Evolutionary conservation across 495 filamentous ascomycete genomes (phyloP), one percentile per base, ranked within the genome.

Genomic region (Podospora tetraspora): DNA sequence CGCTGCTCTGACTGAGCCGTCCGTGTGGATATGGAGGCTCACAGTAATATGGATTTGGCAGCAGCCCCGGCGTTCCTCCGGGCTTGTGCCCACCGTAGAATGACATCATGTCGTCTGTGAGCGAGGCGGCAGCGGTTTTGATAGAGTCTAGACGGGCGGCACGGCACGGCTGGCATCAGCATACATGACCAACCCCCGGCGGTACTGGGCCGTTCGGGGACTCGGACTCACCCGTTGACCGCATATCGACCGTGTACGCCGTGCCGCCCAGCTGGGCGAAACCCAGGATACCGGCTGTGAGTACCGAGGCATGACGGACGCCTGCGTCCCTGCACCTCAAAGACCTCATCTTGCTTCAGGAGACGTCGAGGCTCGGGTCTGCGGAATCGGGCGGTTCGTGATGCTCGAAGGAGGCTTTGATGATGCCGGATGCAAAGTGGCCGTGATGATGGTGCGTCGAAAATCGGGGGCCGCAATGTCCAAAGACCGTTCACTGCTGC

Each of bases 1-100:
- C 21, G 13, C 56, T 8, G 16, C 10, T 57, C 22, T 43, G 29
- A 22, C 57, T 1, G 10, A 11, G 34, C 12, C 5, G 13, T 16
- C 52, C 37, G 1, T 25, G 32, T 16, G 34, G 34, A 6, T 4
- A 16, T 37, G 34, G 24, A 30, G 4, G 69, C 79, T 66, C 58
- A 82, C 80, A 82, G 67, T 82, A 83, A 57, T 83, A 83, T 27
- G 80, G 81, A 52, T 72, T 62, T 9, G 80, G 80, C 1, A 82
- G 70, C 11, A 81, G 76, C 12, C 81, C 81, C 12, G 81, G 78
- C 16, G 69, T 73, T 27, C 82, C 80, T 52, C 90, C 90, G 0
- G 87, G 85, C 61, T 86, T 74, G 70, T 91, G 85, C 23, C 88
- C 89, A 23, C 83, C 32, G 71, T 93, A 93, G 74, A 87, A 90